Base-by-base conservation (phyloP, 1,284 basidiomycete genomes). In the Puccinia sorghi region DNA sequence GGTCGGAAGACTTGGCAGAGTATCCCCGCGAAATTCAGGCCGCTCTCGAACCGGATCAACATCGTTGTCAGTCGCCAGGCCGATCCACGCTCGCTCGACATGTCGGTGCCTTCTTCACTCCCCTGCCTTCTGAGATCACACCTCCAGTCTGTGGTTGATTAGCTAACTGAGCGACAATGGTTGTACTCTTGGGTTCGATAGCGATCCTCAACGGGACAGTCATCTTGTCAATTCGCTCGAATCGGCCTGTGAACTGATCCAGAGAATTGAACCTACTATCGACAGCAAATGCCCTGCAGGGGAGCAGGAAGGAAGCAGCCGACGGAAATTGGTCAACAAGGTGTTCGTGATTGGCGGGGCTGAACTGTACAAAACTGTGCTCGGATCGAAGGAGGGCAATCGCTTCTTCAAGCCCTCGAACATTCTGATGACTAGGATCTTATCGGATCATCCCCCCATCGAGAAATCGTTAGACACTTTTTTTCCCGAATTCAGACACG, bases 1-100 rank as follows among this genome's bases (percentile, higher is more conserved):
- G 97, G 97, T 7, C 88, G 95, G 67, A 95, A 93, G 83, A 97
- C 94, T 22, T 99, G 97, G 97, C 93, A 97, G 85, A 93, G 93
- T 84, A 99, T 99, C 80, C 96, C 97, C n/a, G 82, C 84, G 8
- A 92, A 90, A 84, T 93, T 92, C 86, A 88, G 92, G 80, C 97
- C 97, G 2, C 87, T 99, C 37, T 87, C 88, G 59, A 89, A 88
- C 43, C 87, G 97, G 54, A 81, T 89, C 80, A 99, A 99, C 84
- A 85, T 96, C 17, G 90, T 99, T 48, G 87, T 74, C 37, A 72
- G 70, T 48, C 54, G 70, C 2, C 70, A 59, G 12, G 7, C 20
- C 25, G 70, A 71, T 50, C 48, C 70, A 6, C 1, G 20, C 11
- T 7, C 9, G 6, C 50, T 72, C 43, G 70, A 37, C 13, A 72